Evolutionary conservation across 2,329 filamentous ascomycete species (phyloP), one percentile per base, ranked within the genome.

Genomic region (Sclerotiophoma versabilis): DNA sequence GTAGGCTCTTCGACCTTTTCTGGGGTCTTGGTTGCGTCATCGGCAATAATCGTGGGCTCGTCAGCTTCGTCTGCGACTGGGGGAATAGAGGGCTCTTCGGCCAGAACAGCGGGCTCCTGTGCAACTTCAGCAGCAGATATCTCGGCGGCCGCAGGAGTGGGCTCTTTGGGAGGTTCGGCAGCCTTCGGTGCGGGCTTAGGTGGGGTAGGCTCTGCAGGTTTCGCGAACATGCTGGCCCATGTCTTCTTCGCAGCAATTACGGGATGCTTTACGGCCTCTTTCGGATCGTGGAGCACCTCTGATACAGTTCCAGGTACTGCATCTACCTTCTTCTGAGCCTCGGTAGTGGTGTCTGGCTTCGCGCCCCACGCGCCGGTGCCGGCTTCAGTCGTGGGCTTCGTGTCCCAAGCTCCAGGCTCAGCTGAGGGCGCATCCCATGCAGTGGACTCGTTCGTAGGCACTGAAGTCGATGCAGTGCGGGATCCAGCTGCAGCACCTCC

Each of bases 391-490:
- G 52, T 26, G 11, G 52, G 52, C 47, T 56, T 56, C 36, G 46
- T n/a, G 29, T 50, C 52, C 52, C 52, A 56, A 25, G 52, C 52
- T 33, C 52, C 52, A 43, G 46, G 46, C 47, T 65, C 58, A 25
- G 68, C 44, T 27, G 66, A 67, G 39, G 80, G 74, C 57, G 81
- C 75, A 52, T 79, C 83, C 86, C 86, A 90, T 56, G 84, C 85
- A 56, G 78, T 73, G 12, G 88, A 88, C 70, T 93, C 89, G 59
- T 86, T 83, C 58, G 89, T 90, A 36, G 89, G 87, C 54, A 90
- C 80, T 53, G 87, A 89, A 84, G 79, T 84, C 47, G 66, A 59
- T 54, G 64, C 62, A 53, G 74, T 67, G 64, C 82, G 84, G 58
- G 84, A 76, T 63, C 86, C 87, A 73, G 89, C 90, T 60, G 86